These are phyloP conservation scores for Metschnikowia bowlesiae DNA, from an alignment of 805 yeast genomes.

Conservation along the genomic window DNA sequence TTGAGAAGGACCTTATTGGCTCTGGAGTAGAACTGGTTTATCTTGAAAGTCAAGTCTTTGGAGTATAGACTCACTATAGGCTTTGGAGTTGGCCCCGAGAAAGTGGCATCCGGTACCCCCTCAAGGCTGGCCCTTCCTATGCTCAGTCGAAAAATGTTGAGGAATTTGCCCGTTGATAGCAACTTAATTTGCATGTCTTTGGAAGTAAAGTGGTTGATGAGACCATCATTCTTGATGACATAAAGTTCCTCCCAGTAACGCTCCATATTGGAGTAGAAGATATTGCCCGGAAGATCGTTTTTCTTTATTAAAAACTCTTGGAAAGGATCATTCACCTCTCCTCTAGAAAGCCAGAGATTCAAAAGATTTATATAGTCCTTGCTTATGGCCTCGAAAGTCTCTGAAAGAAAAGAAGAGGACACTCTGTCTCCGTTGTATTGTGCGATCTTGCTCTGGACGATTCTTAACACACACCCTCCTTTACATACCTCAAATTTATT, in stretches of 20 bases:
- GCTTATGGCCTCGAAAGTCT: constrained; percentile 56
- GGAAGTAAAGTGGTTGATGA: constrained; percentile 59
- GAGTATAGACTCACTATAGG: constrained; percentile 31
- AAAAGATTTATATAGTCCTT: constrained; percentile 61
- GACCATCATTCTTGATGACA: constrained; percentile 67
- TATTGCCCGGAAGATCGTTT: constrained; percentile 22
- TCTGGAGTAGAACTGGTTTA: constrained; percentile 57
- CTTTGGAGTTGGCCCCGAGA: constrained; percentile 6
- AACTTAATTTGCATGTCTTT: constrained; percentile 57
- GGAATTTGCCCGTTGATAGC: constrained; percentile 76
- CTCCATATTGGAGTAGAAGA: constrained; percentile 43
- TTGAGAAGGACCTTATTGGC: constrained; percentile 62
- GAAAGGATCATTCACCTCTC: constrained; percentile 71
- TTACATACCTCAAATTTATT: constrained; percentile 52
- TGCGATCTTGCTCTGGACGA: constrained; percentile 56
- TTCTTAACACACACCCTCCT: constrained; percentile 71
- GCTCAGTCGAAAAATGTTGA: constrained; percentile 66
- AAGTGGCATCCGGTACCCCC: constrained; percentile 22
- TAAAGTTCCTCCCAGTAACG: constrained; percentile 73
- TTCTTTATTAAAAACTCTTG: constrained; percentile 70
- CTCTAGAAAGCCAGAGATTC: constrained; percentile 74
- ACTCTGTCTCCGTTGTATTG: constrained; percentile 61
- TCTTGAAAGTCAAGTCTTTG: constrained; percentile 47
- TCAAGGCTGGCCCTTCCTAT: constrained; percentile 42
- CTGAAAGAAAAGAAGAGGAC: constrained; percentile 48